Percentiles rank a stretch among this genome's conserved stretches.
Evolutionary conservation across 1,139 yeast genomes (phyloP).

Genomic region (Saccharomyces hybrid): DNA sequence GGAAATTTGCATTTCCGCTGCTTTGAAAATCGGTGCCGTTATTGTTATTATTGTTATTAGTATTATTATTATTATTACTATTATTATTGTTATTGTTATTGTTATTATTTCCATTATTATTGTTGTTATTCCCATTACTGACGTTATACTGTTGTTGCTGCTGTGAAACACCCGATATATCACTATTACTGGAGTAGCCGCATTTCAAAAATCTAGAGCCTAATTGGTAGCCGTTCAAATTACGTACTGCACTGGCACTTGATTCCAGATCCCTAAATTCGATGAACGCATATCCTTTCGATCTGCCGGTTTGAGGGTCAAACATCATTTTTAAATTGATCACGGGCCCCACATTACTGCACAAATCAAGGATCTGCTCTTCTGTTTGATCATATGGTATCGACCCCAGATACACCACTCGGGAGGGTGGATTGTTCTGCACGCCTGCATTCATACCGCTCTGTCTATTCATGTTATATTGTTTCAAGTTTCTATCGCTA

Average conservation of each 20-base stretch:
- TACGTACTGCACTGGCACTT: slow-evolving; percentile 86
- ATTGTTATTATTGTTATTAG: too few species aligned
- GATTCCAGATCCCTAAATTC: slow-evolving; percentile 72
- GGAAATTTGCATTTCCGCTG: slow-evolving; percentile 4
- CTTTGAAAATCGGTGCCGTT: slow-evolving; percentile 7
- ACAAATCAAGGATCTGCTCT: slow-evolving; percentile 59
- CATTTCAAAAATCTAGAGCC: slow-evolving; percentile 71
- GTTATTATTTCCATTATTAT: too few species aligned
- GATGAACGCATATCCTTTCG: slow-evolving; percentile 86
- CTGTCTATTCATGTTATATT: too few species aligned
- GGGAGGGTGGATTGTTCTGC: slow-evolving; percentile 33
- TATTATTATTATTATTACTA: too few species aligned
- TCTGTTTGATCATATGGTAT: slow-evolving; percentile 78
- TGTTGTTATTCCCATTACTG: too few species aligned
- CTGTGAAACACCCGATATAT: slow-evolving; percentile 11
- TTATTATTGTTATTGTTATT: too few species aligned
- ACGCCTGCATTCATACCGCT: slow-evolving; percentile 7
- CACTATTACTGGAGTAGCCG: slow-evolving; percentile 46
- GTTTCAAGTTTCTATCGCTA: too few species aligned
- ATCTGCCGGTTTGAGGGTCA: slow-evolving; percentile 83
- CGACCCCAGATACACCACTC: slow-evolving; percentile 53
- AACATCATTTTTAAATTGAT: slow-evolving; percentile 66
- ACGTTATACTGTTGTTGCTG: too few species aligned
- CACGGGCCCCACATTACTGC: slow-evolving; percentile 64
- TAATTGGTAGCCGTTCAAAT: slow-evolving; percentile 69